Evolutionary conservation across 176 grass and related monocot genomes (phyloP).

Genomic region (Juncus effusus): DNA sequence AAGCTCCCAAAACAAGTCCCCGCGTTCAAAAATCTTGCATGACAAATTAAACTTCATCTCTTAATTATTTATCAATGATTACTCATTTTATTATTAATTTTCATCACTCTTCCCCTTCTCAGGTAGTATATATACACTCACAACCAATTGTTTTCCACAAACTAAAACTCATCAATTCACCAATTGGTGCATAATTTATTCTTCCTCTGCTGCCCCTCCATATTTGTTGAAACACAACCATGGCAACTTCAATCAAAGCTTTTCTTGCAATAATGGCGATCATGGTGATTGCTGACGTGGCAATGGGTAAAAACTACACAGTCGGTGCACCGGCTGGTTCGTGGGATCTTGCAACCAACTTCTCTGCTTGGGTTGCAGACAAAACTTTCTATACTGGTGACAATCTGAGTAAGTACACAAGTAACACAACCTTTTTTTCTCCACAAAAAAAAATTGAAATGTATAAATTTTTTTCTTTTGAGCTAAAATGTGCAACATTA

Average conservation of each 20-base stretch:
- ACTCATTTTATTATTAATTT: too few species aligned
- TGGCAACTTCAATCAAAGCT: slow-evolving; percentile 15
- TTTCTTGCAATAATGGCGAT: slow-evolving; percentile 19
- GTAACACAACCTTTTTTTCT: neutral
- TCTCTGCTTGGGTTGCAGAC: slow-evolving; percentile 3
- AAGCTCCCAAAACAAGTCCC: too few species aligned
- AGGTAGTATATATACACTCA: too few species aligned
- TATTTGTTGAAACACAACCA: slow-evolving; percentile 1
- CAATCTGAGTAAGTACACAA: slow-evolving; percentile 20
- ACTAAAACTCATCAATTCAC: neutral
- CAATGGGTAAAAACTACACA: slow-evolving; percentile 5
- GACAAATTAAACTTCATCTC: too few species aligned
- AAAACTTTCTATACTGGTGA: slow-evolving; percentile 7
- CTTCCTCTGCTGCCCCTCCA: slow-evolving; percentile 16
- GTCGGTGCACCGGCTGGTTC: neutral
- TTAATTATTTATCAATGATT: too few species aligned
- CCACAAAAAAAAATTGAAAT: neutral
- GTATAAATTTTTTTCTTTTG: neutral
- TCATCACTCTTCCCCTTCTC: too few species aligned
- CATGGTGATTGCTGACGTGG: slow-evolving; percentile 7
- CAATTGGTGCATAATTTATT: neutral
- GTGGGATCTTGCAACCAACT: slow-evolving; percentile 1
- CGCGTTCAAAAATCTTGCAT: too few species aligned
- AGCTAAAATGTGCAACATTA: too few species aligned
- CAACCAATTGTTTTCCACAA: too few species aligned